Base-by-base conservation (phyloP, 768 basidiomycete species). In the Lepiota venenata region DNA sequence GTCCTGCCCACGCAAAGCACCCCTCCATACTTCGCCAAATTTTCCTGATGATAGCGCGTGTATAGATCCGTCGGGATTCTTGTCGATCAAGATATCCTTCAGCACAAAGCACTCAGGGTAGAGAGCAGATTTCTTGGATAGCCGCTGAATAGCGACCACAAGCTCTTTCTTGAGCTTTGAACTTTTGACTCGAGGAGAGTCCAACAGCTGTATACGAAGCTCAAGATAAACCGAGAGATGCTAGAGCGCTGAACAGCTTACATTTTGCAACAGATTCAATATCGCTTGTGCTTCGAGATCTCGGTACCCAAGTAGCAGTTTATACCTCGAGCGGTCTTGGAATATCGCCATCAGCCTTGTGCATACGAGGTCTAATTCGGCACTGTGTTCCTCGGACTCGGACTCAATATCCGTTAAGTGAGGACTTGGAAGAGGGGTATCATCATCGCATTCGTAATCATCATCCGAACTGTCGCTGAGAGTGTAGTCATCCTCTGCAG, bases 181-280 rank as follows among this genome's bases (percentile, higher is more conserved):
- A 44, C 38, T 40, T 18, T 32, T 21, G 15, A 52, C 50, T n/a
- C 42, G 32, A 21, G 50, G 50, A 15, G 50, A 52, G 32, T 52
- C 50, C 21, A 52, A 20, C 12, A 52, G 41, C 50, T 52, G 15
- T 32, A 46, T 9, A 8, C 9, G 14, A 27, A n/a, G 16, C 16
- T 16, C 2, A 12, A 22, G n/a, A 18, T 20, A 16, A 5, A 47
- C 11, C 10, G 18, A 36, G 46, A 47, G 46, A 21, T 16, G 14
- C 15, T 11, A 25, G 16, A 9, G 10, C 11, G 2, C 2, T 15
- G 16, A 11, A n/a, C 12, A 12, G 41, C 57, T n/a, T 36, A 68
- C 66, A 53, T 61, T 61, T 56, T 69, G 66, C 8, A 69, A 45
- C 12, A 69, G 50, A 48, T 67, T 56, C 16, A 69, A 58, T 29